These are phyloP conservation scores for Tolypocladium tropicale DNA, from an alignment of 2,329 filamentous ascomycete species.

Conservation along the genomic window DNA sequence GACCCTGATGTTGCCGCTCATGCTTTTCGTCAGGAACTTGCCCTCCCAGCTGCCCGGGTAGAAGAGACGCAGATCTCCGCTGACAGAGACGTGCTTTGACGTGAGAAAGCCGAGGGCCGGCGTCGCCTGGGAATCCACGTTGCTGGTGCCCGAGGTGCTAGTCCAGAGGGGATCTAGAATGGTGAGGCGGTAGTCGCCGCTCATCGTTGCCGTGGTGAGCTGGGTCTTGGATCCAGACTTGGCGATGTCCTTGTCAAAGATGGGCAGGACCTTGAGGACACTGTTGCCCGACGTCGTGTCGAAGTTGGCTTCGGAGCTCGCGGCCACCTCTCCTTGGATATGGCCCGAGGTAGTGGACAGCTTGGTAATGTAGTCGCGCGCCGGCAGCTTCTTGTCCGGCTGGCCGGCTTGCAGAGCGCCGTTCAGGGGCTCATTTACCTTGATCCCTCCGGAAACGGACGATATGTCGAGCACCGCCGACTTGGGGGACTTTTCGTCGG, in stretches of 20 bases:
- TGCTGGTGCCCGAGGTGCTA: slow-evolving; percentile 2
- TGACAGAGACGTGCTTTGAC: slow-evolving; percentile 32
- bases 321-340: slow-evolving; percentile 29
- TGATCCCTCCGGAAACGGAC: slow-evolving; percentile 33
- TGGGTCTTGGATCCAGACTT: slow-evolving; percentile 9
- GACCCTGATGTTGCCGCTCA: slow-evolving; percentile 28
- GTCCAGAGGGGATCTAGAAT: slow-evolving; percentile 36
- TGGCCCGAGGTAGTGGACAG: slow-evolving; percentile 33
- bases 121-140: background rate
- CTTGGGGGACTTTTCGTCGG: slow-evolving; percentile 19
- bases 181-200: slow-evolving; percentile 27
- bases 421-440: slow-evolving; percentile 29
- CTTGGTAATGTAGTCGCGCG: slow-evolving; percentile 35
- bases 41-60: slow-evolving; percentile 44
- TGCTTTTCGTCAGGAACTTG: slow-evolving; percentile 24
- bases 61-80: slow-evolving; percentile 28
- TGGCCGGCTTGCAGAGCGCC: slow-evolving; percentile 8
- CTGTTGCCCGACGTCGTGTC: slow-evolving; percentile 30
- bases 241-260: slow-evolving; percentile 20
- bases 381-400: slow-evolving; percentile 22
- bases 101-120: slow-evolving; percentile 23
- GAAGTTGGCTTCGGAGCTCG: slow-evolving; percentile 24
- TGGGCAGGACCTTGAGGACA: slow-evolving; percentile 30
- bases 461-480: slow-evolving; percentile 30
- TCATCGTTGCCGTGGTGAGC: slow-evolving; percentile 33